Base-by-base conservation (phyloP, 2,329 filamentous ascomycete genomes). In the Trichoderma lentiforme region DNA sequence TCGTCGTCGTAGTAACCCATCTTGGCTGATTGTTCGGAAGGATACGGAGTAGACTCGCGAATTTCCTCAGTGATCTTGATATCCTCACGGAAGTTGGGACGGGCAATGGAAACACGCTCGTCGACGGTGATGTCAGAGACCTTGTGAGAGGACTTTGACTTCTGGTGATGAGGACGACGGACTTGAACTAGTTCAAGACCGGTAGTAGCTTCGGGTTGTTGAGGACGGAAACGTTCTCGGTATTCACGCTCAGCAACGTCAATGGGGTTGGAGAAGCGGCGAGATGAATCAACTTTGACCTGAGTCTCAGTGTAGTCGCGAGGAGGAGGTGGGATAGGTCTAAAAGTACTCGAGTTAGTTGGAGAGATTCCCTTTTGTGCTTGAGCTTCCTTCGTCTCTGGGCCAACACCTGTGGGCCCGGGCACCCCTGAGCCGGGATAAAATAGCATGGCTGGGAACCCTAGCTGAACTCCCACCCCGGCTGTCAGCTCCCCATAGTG, bases 1-100 rank as follows among this genome's bases (percentile, higher is more conserved):
- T 87, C 84, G 75, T 90, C 87, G 83, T 89, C 87, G 86, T 89
- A 89, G 86, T 90, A 89, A 83, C 87, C 88, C 88, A 90, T 90
- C 82, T 87, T 89, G 82, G 83, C 82, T 78, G 86, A 84, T 73
- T 83, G 81, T 77, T 83, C 75, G 80, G 79, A 79, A 76, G 78
- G 81, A 77, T 78, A 78, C 76, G 80, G 83, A 79, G 85, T 81
- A 80, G 82, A 82, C 82, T 88, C 90, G 82, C 88, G 89, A 85
- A 88, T 92, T 86, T 88, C 91, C 84, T 88, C 89, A 84, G 82
- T 87, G 80, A 92, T 82, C 80, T 87, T 87, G 75, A 86, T 82
- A 79, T 90, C 86, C 79, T 88, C 84, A 81, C 86, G 83, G 81
- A 85, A 85, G 75, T 84, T 82, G 77, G 87, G 82, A 78, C 80